Evolutionary conservation across 305 asterid genomes (phyloP).

Genomic region (Fraxinus platypoda): DNA sequence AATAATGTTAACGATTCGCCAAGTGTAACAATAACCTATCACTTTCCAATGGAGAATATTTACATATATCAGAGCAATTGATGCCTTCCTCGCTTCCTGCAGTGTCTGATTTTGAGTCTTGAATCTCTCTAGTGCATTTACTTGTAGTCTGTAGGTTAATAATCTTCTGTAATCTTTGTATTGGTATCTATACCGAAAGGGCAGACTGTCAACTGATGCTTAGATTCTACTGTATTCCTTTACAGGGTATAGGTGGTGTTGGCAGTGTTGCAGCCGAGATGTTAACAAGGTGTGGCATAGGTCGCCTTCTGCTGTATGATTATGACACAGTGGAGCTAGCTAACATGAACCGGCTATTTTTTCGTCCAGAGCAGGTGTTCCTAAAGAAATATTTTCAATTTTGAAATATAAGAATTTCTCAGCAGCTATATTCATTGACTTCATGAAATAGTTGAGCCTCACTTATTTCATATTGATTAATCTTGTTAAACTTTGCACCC

Average conservation of each 20-base stretch:
- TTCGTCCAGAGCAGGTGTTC: constrained; percentile 95
- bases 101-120: constrained; percentile 2
- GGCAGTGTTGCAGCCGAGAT: constrained; percentile 99
- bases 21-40: not conserved
- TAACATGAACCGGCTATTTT: constrained; percentile 97
- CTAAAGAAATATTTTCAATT: constrained; percentile 15
- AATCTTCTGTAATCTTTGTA: not conserved
- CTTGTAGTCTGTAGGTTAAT: not conserved
- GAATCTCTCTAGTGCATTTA: not conserved
- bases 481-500: constrained; percentile 7
- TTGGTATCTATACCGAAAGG: not conserved
- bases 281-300: constrained; percentile 98
- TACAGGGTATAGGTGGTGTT: constrained; percentile 99
- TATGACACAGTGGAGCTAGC: constrained; percentile 99
- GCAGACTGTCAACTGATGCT: constrained; percentile 1
- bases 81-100: not conserved
- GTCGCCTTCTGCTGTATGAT: constrained; percentile 93
- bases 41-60: not conserved
- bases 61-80: not conserved
- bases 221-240: constrained; percentile 10
- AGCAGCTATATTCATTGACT: not conserved
- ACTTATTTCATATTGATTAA: constrained; percentile 5
- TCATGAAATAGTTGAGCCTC: constrained; percentile 3
- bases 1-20: not conserved
- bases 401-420: constrained; percentile 1